These are phyloP conservation scores for Mycena floridula DNA, from an alignment of 768 basidiomycete species.

Conservation along the genomic window DNA sequence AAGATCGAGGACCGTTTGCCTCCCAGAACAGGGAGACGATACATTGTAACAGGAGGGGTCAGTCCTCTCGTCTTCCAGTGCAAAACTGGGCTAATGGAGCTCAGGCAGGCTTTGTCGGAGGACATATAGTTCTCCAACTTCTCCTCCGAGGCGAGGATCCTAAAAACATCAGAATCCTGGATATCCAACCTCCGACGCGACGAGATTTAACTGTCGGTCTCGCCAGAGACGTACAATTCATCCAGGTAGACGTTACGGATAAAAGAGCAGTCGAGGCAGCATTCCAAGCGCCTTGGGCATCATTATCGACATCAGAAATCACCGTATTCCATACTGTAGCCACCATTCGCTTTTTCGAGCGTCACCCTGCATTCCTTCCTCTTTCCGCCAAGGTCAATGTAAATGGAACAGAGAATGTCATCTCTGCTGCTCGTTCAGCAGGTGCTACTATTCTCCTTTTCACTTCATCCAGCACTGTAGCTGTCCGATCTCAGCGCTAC, in stretches of 20 bases:
- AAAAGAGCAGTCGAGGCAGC: slow-evolving; percentile 24
- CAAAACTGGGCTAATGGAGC: background rate
- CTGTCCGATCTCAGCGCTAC: background rate
- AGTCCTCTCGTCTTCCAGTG: slow-evolving; percentile 7
- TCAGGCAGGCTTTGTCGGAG: slow-evolving; percentile 31
- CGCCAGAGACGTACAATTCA: slow-evolving; percentile 25
- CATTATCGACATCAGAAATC: slow-evolving; percentile 12
- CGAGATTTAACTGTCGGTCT: slow-evolving; percentile 25
- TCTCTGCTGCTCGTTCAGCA: slow-evolving; percentile 20
- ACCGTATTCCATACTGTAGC: slow-evolving; percentile 39
- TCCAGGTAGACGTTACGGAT: slow-evolving; percentile 26
- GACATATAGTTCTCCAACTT: slow-evolving; percentile 37
- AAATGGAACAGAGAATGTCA: slow-evolving; percentile 29
- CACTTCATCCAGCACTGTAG: background rate
- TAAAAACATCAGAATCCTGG: slow-evolving; percentile 27
- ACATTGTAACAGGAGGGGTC: slow-evolving; percentile 35
- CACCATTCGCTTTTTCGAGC: slow-evolving; percentile 35
- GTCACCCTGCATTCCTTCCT: slow-evolving; percentile 20
- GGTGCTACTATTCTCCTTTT: background rate
- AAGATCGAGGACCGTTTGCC: slow-evolving; percentile 17
- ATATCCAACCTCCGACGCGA: slow-evolving; percentile 29
- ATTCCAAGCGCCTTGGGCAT: slow-evolving; percentile 29
- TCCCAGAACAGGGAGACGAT: slow-evolving; percentile 31
- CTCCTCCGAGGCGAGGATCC: slow-evolving; percentile 33
- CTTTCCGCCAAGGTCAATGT: slow-evolving; percentile 33